phyloP scores from a whole-genome alignment of 192 early-diverging fungal species.

The Gamsiella multidivaricata region DNA sequence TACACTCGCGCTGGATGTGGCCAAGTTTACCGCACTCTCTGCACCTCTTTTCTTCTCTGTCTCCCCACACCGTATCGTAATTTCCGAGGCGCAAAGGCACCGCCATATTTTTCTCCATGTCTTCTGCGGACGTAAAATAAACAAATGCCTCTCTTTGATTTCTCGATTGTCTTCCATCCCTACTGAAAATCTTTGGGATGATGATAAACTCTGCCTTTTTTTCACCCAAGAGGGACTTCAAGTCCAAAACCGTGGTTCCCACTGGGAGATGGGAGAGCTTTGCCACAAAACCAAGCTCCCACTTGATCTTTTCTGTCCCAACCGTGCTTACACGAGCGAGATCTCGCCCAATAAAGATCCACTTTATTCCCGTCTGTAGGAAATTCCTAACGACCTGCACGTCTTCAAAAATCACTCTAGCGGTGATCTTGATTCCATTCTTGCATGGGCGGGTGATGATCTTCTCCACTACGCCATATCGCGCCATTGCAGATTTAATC shows the following conservation, averaged over 20 bases:
- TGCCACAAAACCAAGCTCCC: background rate
- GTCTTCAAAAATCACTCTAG: background rate
- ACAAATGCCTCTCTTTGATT: background rate
- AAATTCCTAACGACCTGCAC: background rate
- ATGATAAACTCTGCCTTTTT: background rate
- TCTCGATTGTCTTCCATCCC: background rate
- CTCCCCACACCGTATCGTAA: background rate
- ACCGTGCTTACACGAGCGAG: background rate
- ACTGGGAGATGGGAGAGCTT: slow-evolving; percentile 1
- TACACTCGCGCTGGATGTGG: background rate
- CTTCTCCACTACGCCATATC: background rate
- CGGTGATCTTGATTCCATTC: background rate
- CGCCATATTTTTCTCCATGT: background rate
- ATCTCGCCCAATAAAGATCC: background rate
- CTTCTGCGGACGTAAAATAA: background rate
- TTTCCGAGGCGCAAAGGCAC: background rate
- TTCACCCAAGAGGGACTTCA: background rate
- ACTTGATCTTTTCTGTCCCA: background rate
- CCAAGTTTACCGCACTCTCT: background rate
- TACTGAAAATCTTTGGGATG: background rate
- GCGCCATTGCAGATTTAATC: background rate
- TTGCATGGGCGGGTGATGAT: background rate
- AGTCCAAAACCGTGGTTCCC: slow-evolving; percentile 2
- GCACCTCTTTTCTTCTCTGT: background rate
- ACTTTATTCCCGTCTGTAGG: background rate